Evolutionary conservation across 768 basidiomycete genomes (phyloP).

Genomic region (Mycena floridula): DNA sequence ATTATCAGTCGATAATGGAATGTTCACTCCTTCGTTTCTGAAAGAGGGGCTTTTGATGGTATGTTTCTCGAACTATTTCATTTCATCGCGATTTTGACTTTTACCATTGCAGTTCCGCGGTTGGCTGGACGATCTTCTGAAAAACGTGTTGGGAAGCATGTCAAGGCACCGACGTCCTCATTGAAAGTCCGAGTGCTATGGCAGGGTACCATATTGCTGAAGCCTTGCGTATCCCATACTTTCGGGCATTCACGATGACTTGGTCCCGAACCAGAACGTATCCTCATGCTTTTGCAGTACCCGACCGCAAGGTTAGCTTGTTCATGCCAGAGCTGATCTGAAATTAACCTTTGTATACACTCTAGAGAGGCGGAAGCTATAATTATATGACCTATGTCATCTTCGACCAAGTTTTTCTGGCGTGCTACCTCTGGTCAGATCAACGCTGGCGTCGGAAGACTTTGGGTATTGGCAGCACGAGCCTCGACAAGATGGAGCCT

Average conservation of each 20-base stretch:
- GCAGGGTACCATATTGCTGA: constrained; percentile 71
- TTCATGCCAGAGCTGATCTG: too few relatives aligned
- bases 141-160: constrained; percentile 48
- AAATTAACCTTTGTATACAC: too few relatives aligned
- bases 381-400: too few relatives aligned
- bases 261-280: too few relatives aligned
- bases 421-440: constrained; percentile 52
- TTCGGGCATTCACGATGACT: constrained; percentile 59
- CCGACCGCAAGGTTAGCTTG: too few relatives aligned
- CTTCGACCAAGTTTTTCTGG: too few relatives aligned
- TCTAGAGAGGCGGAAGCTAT: too few relatives aligned
- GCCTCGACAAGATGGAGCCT: constrained; percentile 53
- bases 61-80: too few relatives aligned
- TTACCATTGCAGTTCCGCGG: constrained; percentile 40
- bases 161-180: constrained; percentile 56
- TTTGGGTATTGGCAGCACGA: constrained; percentile 44
- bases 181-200: constrained; percentile 66
- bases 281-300: too few relatives aligned
- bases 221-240: constrained; percentile 63
- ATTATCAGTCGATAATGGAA: constrained; percentile 47
- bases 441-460: constrained; percentile 56
- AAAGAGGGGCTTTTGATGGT: constrained; percentile 57
- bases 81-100: constrained; percentile 11
- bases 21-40: constrained; percentile 72
- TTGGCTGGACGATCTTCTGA: constrained; percentile 61